These are phyloP conservation scores for Gleditsia sinensis DNA, from an alignment of 306 rosid genomes.

Conservation along the genomic window DNA sequence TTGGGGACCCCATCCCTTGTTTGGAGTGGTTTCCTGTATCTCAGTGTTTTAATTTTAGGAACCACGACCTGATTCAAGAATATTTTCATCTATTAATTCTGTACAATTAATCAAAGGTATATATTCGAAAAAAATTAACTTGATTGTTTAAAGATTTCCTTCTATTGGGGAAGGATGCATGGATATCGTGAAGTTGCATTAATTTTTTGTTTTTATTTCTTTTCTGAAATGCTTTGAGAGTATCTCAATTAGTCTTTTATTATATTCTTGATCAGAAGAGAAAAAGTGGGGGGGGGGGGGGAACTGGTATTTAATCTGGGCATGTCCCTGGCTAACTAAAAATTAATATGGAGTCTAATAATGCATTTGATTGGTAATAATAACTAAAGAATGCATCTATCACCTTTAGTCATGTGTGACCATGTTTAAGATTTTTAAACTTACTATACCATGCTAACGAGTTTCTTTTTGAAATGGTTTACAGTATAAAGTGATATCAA, in stretches of 20 bases:
- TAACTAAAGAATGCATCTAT: not conserved
- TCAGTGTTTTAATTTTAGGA: not conserved
- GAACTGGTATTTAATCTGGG: not conserved
- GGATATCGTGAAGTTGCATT: not conserved
- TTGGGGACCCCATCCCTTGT: not conserved
- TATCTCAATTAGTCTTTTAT: too few relatives aligned
- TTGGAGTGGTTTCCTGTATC: not conserved
- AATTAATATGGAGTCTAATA: not conserved
- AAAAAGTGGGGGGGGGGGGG: not conserved
- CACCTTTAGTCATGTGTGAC: not conserved
- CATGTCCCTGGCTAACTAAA: not conserved
- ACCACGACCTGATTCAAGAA: not conserved
- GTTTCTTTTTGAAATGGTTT: not conserved
- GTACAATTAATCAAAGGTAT: not conserved
- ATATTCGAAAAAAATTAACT: not conserved
- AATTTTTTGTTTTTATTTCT: too few relatives aligned
- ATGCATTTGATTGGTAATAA: not conserved
- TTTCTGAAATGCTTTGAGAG: not conserved
- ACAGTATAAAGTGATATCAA: not conserved
- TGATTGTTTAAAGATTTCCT: not conserved
- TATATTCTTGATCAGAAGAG: not conserved
- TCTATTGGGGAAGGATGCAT: not conserved
- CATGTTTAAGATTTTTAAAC: slow-evolving; percentile 8
- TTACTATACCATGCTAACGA: slow-evolving; percentile 30
- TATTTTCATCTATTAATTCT: not conserved